These are phyloP conservation scores for Peronospora belbahrii DNA, from an alignment of 352 stramenopile species.

Conservation along the genomic window DNA sequence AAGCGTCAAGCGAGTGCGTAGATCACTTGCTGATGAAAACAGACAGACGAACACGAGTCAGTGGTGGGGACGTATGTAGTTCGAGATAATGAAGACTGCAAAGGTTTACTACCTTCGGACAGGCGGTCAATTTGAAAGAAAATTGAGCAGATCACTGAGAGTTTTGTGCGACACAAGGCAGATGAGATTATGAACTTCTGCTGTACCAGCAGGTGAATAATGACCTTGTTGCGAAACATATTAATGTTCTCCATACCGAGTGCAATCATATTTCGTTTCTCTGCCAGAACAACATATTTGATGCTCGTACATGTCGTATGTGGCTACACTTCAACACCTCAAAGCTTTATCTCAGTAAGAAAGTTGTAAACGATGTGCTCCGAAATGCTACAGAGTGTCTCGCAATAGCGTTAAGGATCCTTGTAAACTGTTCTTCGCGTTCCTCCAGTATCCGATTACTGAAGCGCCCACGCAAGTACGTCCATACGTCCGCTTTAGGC, in stretches of 20 bases:
- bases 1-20: neutral
- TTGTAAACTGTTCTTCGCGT: conserved; percentile 44
- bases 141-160: neutral
- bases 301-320: neutral
- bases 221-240: neutral
- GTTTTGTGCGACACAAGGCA: conserved; percentile 10
- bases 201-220: conserved; percentile 10
- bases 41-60: conserved; percentile 13
- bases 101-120: conserved; percentile 8
- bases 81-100: conserved; percentile 7
- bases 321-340: neutral
- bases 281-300: conserved; percentile 4
- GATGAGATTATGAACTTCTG: conserved; percentile 11
- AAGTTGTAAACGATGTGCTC: conserved; percentile 35
- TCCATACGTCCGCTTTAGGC: conserved; percentile 30
- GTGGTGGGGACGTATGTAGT: neutral
- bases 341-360: conserved; percentile 21
- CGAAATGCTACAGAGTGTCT: conserved; percentile 39
- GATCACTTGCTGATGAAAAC: conserved; percentile 4
- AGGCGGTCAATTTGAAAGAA: conserved; percentile 6
- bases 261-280: conserved; percentile 15
- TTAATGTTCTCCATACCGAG: conserved; percentile 14
- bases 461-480: conserved; percentile 29
- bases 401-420: conserved; percentile 58
- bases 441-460: conserved; percentile 42